Percentiles rank a stretch among this genome's conserved stretches.
Conservation (phyloP, 257 asterid species). For the Solanum arcanum region DNA sequence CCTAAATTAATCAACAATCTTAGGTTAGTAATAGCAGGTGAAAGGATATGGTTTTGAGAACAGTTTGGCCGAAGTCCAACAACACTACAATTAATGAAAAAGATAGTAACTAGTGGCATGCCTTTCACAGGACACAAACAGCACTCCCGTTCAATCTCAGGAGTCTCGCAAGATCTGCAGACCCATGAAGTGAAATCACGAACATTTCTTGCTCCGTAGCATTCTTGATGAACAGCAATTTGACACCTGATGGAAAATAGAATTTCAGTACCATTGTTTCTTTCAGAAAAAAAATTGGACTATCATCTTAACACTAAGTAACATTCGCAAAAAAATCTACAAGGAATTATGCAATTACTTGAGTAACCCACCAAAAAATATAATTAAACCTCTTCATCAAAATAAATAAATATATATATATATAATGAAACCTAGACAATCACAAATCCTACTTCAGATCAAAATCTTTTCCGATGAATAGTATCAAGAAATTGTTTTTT, state of each 20-base stretch:
- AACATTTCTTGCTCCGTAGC: slow-evolving; percentile 96
- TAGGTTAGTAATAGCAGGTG: not conserved
- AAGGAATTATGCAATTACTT: not conserved
- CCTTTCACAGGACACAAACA: slow-evolving; percentile 99
- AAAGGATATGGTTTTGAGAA: not conserved
- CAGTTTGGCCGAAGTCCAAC: not conserved
- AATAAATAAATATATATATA: not conserved
- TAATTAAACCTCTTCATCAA: not conserved
- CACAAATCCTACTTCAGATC: not conserved
- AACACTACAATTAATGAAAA: not conserved
- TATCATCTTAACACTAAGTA: not conserved
- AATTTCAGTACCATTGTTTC: slow-evolving; percentile 2
- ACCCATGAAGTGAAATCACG: slow-evolving; percentile 98
- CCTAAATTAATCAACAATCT: slow-evolving; percentile 36
- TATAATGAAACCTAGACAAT: not conserved
- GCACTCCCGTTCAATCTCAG: slow-evolving; percentile 86
- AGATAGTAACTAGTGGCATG: slow-evolving; percentile 4
- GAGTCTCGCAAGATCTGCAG: slow-evolving; percentile 95
- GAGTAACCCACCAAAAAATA: not conserved
- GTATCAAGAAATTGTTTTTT: not conserved
- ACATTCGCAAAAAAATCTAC: not conserved
- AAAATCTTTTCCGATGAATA: not conserved
- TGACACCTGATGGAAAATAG: slow-evolving; percentile 57
- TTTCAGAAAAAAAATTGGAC: not conserved
- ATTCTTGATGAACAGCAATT: slow-evolving; percentile 98